Conservation (phyloP, 345 rosid species). For the Schrenkiella parvula region DNA sequence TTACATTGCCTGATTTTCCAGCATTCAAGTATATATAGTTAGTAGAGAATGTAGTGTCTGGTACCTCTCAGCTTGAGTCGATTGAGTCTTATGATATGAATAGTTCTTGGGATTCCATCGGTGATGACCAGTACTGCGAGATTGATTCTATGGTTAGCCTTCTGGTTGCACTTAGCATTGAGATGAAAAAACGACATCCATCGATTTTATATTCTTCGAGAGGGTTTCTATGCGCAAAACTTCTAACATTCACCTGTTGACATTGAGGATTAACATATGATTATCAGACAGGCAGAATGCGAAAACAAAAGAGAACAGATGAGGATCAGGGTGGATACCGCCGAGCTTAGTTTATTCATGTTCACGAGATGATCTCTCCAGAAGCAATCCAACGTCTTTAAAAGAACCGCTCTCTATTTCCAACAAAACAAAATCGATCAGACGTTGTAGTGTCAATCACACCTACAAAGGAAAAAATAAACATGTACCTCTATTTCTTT, state of each 20-base stretch:
- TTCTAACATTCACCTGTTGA: conserved; percentile 80
- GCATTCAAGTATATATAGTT: background rate
- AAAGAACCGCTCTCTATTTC: conserved; percentile 77
- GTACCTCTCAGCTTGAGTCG: background rate
- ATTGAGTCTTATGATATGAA: conserved; percentile 21
- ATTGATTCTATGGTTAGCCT: conserved; percentile 81
- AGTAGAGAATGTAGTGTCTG: background rate
- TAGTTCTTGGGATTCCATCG: conserved; percentile 66
- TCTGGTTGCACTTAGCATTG: conserved; percentile 89
- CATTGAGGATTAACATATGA: conserved; percentile 6
- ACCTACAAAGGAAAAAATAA: background rate
- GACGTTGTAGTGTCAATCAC: background rate
- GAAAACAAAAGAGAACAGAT: background rate
- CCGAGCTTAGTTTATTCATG: conserved; percentile 91
- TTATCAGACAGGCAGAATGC: conserved; percentile 6
- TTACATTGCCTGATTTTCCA: background rate
- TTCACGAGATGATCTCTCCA: conserved; percentile 96
- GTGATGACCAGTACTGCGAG: conserved; percentile 79
- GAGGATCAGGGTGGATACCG: conserved; percentile 43
- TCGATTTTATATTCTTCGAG: conserved; percentile 98
- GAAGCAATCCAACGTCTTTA: conserved; percentile 78
- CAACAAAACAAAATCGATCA: background rate
- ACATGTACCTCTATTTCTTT: conserved; percentile 77
- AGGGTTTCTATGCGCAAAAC: conserved; percentile 96
- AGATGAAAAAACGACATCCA: conserved; percentile 91